Evolutionary conservation across 2,329 filamentous ascomycete genomes (phyloP).

Genomic region (Colletotrichum eleusines): DNA sequence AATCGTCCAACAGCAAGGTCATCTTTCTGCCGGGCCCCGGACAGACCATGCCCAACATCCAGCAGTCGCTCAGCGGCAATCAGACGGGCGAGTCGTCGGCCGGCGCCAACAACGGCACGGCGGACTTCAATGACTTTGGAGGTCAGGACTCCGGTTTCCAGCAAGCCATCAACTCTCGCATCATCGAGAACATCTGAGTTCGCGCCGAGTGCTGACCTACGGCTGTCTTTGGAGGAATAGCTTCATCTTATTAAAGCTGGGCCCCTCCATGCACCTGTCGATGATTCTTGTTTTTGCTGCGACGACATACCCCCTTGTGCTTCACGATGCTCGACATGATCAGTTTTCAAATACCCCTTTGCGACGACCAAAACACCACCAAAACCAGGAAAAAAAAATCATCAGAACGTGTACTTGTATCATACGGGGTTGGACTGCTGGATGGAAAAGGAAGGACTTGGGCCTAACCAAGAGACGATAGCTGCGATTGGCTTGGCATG

Average conservation of each 20-base stretch:
- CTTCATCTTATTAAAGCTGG: constrained; percentile 38
- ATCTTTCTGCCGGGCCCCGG: constrained; percentile 79
- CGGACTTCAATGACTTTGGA: constrained; percentile 63
- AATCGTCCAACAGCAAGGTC: constrained; percentile 89
- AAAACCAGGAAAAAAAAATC: neutral
- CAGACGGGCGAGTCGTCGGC: constrained; percentile 50
- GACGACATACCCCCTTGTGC: constrained; percentile 11
- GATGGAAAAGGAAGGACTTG: neutral
- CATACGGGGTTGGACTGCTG: neutral
- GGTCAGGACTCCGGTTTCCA: constrained; percentile 74
- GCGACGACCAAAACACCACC: neutral
- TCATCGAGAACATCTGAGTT: constrained; percentile 86
- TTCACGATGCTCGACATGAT: constrained; percentile 31
- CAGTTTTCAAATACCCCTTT: constrained; percentile 37
- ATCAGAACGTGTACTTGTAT: constrained; percentile 27
- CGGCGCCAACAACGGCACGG: constrained; percentile 53
- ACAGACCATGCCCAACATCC: constrained; percentile 67
- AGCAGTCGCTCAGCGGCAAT: constrained; percentile 57
- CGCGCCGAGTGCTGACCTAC: constrained; percentile 41
- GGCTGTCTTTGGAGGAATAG: constrained; percentile 37
- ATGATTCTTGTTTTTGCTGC: constrained; percentile 11
- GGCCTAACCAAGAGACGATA: constrained; percentile 33
- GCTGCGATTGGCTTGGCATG: constrained; percentile 26
- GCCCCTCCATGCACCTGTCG: constrained; percentile 13
- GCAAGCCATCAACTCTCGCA: constrained; percentile 81